These are phyloP conservation scores for Solanum bukasovii DNA, from an alignment of 257 asterid species.

Conservation along the genomic window DNA sequence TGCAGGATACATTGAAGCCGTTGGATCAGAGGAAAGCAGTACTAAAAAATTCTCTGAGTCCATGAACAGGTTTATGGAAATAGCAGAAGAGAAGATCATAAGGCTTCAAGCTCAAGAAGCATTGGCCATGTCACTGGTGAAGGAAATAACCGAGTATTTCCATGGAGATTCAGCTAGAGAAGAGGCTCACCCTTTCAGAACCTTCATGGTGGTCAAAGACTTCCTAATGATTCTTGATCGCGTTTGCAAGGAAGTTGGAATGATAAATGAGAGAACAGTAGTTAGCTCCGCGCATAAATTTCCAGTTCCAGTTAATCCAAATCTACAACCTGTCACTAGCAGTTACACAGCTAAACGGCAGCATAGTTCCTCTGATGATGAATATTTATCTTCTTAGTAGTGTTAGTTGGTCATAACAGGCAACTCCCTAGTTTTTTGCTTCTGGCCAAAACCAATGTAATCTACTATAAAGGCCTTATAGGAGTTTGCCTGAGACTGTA, in stretches of 20 bases:
- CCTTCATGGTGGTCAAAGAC: slow-evolving; percentile 19
- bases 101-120: slow-evolving; percentile 18
- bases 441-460: slow-evolving; percentile 2
- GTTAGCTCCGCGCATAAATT: slow-evolving; percentile 12
- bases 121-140: slow-evolving; percentile 17
- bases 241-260: slow-evolving; percentile 16
- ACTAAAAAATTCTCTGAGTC: slow-evolving; percentile 10
- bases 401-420: neutral
- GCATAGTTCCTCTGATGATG: slow-evolving; percentile 12
- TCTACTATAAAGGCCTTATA: neutral
- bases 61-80: slow-evolving; percentile 13
- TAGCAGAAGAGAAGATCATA: slow-evolving; percentile 18
- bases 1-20: neutral
- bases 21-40: neutral
- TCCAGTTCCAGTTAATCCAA: slow-evolving; percentile 25
- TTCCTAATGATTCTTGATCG: slow-evolving; percentile 16
- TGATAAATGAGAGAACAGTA: slow-evolving; percentile 8
- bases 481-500: neutral
- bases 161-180: slow-evolving; percentile 24
- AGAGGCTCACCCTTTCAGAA: slow-evolving; percentile 20
- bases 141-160: slow-evolving; percentile 23
- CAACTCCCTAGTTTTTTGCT: neutral
- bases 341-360: slow-evolving; percentile 1
- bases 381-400: neutral
- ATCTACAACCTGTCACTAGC: slow-evolving; percentile 7